Percentiles rank a stretch among this genome's conserved stretches.
These are phyloP conservation scores for Phytophthora sansomeana DNA, from an alignment of 352 stramenopile species.

Conservation along the genomic window DNA sequence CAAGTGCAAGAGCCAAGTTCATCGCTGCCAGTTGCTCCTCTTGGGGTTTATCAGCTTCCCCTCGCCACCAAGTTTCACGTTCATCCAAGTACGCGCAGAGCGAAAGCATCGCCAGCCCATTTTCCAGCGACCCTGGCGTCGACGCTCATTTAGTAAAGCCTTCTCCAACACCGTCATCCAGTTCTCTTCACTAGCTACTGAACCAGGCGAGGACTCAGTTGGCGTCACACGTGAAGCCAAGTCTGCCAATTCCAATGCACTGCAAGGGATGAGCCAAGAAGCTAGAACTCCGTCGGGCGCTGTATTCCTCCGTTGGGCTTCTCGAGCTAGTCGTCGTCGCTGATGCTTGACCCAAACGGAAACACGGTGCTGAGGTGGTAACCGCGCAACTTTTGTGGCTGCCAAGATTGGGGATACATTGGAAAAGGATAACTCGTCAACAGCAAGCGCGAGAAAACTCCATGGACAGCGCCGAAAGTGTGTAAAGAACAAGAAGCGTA, in stretches of 20 bases:
- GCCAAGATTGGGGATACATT: conserved; percentile 29
- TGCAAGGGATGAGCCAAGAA: conserved; percentile 46
- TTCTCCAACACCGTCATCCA: conserved; percentile 46
- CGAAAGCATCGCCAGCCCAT: conserved; percentile 80
- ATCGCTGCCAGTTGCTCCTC: conserved; percentile 34
- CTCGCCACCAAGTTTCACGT: conserved; percentile 48
- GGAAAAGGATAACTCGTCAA: conserved; percentile 18
- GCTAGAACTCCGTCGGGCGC: conserved; percentile 12
- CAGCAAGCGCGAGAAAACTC: conserved; percentile 65
- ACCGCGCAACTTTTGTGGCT: conserved; percentile 18
- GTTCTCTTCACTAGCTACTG: conserved; percentile 4
- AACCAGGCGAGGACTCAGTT: background rate
- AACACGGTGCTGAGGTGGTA: conserved; percentile 30
- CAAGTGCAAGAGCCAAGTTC: conserved; percentile 64
- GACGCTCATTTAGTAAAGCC: conserved; percentile 39
- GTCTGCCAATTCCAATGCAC: conserved; percentile 40
- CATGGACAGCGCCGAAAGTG: conserved; percentile 66
- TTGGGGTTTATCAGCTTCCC: conserved; percentile 7
- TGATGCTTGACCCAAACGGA: conserved; percentile 33
- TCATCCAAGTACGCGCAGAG: conserved; percentile 60
- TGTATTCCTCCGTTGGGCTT: conserved; percentile 9
- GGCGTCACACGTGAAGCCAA: conserved; percentile 27
- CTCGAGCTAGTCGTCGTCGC: conserved; percentile 13
- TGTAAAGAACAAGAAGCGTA: conserved; percentile 68
- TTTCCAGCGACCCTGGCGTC: conserved; percentile 47